Base-by-base conservation (phyloP, 1,284 basidiomycete species). In the Papiliotrema laurentii region DNA sequence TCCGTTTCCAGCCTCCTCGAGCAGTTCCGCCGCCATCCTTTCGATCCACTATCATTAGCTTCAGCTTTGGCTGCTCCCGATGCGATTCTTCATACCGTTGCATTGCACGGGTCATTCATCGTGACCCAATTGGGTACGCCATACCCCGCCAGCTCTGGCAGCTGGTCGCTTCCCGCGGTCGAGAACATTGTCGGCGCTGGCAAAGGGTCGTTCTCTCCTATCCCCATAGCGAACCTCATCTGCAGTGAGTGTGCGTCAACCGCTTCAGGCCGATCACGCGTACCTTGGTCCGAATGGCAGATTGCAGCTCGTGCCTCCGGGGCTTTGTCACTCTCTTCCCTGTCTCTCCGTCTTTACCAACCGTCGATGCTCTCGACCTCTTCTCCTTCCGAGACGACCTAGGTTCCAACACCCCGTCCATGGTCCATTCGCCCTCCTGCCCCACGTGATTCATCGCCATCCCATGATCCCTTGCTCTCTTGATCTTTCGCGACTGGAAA, bases 271-370 rank as follows among this genome's bases (percentile, higher is more conserved):
- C 45, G 19, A 21, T 21, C n/a, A 36, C n/a, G 47, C 55, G 11
- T 27, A 59, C 61, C 43, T 53, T 62, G 2, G 39, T 43, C 18
- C 63, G 40, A 3, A 64, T 31, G 1, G 47, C 55, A 39, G 54
- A 59, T 1, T 43, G 37, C 30, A 64, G 39, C 35, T 64, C 63
- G 1, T 49, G 50, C 43, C 52, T 49, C 5, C 63, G 22, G 9
- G 45, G 45, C 36, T 54, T 58, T 34, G 62, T 60, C 24, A 64
- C 31, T 42, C 63, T 43, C 46, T 64, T 64, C 16, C 63, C 63
- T 4, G 59, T 64, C 19, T 50, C 56, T 31, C 46, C 50, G 45
- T 58, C 45, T 30, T 49, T 31, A 30, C 10, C 25, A 11, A 34
- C 26, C 43, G 22, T 11, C 14, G 7, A 6, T 34, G 21, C 5